Evolutionary conservation across 2,329 filamentous ascomycete genomes (phyloP).

Genomic region (Aspergillus nomiae): DNA sequence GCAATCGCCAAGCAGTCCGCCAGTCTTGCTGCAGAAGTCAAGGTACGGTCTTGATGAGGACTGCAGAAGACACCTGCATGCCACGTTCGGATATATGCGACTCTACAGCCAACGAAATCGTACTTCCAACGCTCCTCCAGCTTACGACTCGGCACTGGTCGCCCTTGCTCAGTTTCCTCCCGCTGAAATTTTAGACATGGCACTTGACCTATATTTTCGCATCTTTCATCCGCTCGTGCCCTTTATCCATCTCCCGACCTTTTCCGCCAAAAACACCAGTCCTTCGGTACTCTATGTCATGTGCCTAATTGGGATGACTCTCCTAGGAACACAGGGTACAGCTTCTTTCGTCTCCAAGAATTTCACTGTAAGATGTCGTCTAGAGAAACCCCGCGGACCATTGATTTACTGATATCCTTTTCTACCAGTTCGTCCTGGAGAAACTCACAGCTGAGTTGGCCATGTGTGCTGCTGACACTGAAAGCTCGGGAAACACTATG

Average conservation of each 20-base stretch:
- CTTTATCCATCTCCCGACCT: conserved; percentile 57
- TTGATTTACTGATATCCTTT: not conserved
- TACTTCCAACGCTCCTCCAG: conserved; percentile 21
- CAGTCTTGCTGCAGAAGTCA: conserved; percentile 32
- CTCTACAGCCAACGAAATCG: conserved; percentile 21
- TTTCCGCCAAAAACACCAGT: conserved; percentile 52
- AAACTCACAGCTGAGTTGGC: conserved; percentile 47
- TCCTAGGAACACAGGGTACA: conserved; percentile 55
- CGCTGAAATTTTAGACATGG: conserved; percentile 56
- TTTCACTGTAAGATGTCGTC: conserved; percentile 37
- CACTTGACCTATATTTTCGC: conserved; percentile 56
- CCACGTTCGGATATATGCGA: conserved; percentile 34
- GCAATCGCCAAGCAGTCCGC: conserved; percentile 22
- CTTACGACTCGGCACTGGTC: conserved; percentile 24
- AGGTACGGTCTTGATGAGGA: conserved; percentile 45
- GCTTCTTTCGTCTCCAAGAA: conserved; percentile 52
- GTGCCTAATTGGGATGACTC: conserved; percentile 56
- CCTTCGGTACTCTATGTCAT: conserved; percentile 53
- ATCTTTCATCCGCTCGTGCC: conserved; percentile 56
- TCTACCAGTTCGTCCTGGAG: conserved; percentile 33
- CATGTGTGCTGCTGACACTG: conserved; percentile 42
- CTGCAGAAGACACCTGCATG: conserved; percentile 43
- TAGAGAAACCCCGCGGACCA: not conserved
- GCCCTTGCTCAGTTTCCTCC: conserved; percentile 47
- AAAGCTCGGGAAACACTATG: conserved; percentile 46